Evolutionary conservation across 495 filamentous ascomycete genomes (phyloP).

Genomic region (Penicillium egyptiacum): DNA sequence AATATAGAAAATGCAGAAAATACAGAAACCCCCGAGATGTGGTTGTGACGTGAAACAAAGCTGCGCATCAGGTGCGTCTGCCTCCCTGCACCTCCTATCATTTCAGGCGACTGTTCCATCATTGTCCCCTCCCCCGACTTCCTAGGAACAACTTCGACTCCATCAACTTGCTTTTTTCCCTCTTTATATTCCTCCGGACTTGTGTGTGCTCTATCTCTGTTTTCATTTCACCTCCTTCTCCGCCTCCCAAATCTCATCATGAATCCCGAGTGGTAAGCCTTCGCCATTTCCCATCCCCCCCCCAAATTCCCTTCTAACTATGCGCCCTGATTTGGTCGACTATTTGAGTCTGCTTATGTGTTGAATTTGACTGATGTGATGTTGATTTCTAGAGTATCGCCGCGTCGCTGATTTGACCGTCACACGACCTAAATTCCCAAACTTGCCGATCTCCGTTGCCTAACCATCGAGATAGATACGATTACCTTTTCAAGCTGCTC

Average conservation of each 20-base stretch:
- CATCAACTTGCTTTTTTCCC: conserved; percentile 9
- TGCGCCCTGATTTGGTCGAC: conserved; percentile 10
- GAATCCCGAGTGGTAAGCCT: conserved; percentile 92
- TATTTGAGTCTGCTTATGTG: neutral
- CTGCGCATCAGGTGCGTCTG: conserved; percentile 35
- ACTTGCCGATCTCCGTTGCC: conserved; percentile 22
- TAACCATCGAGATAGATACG: conserved; percentile 72
- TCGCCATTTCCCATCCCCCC: conserved; percentile 19
- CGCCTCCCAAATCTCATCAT: conserved; percentile 52
- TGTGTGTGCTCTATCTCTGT: neutral
- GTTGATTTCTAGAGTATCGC: conserved; percentile 25
- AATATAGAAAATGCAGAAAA: neutral
- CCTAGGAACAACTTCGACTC: conserved; percentile 4
- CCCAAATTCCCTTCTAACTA: conserved; percentile 5
- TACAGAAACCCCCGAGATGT: conserved; percentile 1
- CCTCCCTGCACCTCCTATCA: conserved; percentile 38
- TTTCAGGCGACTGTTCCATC: conserved; percentile 33
- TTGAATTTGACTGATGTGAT: conserved; percentile 8
- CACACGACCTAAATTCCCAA: conserved; percentile 7
- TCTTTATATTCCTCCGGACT: conserved; percentile 5
- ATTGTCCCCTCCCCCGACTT: conserved; percentile 17
- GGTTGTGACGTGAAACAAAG: conserved; percentile 32
- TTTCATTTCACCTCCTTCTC: neutral
- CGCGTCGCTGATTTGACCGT: conserved; percentile 1
- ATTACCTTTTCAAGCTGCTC: conserved; percentile 99